Percentiles rank a stretch among this genome's conserved stretches.
These are phyloP conservation scores for Auricularia sp. DNA, from an alignment of 768 basidiomycete species.

Conservation along the genomic window DNA sequence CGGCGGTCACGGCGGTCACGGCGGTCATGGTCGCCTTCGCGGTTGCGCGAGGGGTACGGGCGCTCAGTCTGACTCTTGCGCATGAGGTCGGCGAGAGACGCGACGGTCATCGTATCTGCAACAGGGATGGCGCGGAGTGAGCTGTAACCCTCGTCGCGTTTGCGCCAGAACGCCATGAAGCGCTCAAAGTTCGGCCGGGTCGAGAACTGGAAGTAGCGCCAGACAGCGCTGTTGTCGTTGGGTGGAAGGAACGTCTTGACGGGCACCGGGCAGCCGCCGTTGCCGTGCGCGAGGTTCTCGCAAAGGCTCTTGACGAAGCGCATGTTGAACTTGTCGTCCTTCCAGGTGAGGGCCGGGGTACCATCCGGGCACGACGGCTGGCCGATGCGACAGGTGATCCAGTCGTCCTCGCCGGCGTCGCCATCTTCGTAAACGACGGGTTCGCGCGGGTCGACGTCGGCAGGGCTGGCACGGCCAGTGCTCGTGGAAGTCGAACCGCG, in stretches of 20 bases:
- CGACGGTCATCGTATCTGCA: neutral
- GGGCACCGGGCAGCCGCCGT: neutral
- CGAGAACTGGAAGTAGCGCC: neutral
- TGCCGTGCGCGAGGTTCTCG: neutral
- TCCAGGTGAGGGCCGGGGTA: neutral
- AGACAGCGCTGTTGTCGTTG: neutral
- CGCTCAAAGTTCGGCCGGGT: neutral
- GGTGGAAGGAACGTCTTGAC: neutral
- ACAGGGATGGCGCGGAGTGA: neutral
- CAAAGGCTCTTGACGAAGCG: neutral
- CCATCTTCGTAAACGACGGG: neutral
- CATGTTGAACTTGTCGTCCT: neutral
- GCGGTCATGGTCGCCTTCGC: neutral
- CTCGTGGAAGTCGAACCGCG: no score
- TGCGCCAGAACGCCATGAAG: neutral
- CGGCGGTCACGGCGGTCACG: no score
- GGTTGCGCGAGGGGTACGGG: neutral
- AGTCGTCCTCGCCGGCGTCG: neutral
- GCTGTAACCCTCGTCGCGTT: neutral
- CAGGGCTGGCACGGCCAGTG: no score
- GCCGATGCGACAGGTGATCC: neutral
- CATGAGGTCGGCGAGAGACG: neutral
- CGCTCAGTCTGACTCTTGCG: neutral
- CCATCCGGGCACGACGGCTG: neutral
- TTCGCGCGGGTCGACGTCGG: no score